phyloP scores from a whole-genome alignment of 2,329 filamentous ascomycete genomes.

The Metarhizium brunneum region DNA sequence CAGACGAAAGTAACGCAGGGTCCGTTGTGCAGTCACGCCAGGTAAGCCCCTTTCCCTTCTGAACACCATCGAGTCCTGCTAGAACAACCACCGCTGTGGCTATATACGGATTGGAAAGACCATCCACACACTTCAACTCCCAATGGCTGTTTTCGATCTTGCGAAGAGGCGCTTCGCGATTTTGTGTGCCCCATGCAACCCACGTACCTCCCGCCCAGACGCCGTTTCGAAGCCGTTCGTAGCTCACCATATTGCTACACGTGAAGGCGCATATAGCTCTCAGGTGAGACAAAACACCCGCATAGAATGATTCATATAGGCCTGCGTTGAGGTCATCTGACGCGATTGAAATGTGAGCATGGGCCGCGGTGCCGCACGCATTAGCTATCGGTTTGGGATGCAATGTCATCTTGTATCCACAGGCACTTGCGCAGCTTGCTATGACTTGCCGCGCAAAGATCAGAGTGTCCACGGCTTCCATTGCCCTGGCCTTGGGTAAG shows the following conservation, averaged over 20 bases:
- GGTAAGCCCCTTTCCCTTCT: slow-evolving; percentile 25
- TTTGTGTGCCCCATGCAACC: slow-evolving; percentile 75
- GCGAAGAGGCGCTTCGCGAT: slow-evolving; percentile 65
- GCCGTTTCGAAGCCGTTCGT: slow-evolving; percentile 59
- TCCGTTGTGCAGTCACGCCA: slow-evolving; percentile 47
- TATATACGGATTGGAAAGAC: slow-evolving; percentile 70
- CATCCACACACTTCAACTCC: slow-evolving; percentile 74
- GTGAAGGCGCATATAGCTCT: slow-evolving; percentile 60
- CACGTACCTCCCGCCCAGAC: slow-evolving; percentile 70
- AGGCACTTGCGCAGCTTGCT: slow-evolving; percentile 49
- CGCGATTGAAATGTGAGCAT: slow-evolving; percentile 61
- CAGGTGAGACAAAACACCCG: slow-evolving; percentile 58
- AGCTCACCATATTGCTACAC: slow-evolving; percentile 56
- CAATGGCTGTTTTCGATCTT: slow-evolving; percentile 59
- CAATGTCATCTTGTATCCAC: slow-evolving; percentile 59
- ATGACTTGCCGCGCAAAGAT: slow-evolving; percentile 64
- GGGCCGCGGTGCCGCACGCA: slow-evolving; percentile 54
- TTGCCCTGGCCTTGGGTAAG: slow-evolving; percentile 50
- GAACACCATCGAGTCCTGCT: slow-evolving; percentile 20
- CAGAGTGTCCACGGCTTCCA: slow-evolving; percentile 63
- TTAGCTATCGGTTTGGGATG: slow-evolving; percentile 59
- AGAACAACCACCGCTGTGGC: slow-evolving; percentile 28
- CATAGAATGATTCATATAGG: slow-evolving; percentile 59
- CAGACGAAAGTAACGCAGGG: slow-evolving; percentile 37
- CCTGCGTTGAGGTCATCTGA: slow-evolving; percentile 27